These are phyloP conservation scores for Pythium chondricola DNA, from an alignment of 352 stramenopile genomes.

Conservation along the genomic window DNA sequence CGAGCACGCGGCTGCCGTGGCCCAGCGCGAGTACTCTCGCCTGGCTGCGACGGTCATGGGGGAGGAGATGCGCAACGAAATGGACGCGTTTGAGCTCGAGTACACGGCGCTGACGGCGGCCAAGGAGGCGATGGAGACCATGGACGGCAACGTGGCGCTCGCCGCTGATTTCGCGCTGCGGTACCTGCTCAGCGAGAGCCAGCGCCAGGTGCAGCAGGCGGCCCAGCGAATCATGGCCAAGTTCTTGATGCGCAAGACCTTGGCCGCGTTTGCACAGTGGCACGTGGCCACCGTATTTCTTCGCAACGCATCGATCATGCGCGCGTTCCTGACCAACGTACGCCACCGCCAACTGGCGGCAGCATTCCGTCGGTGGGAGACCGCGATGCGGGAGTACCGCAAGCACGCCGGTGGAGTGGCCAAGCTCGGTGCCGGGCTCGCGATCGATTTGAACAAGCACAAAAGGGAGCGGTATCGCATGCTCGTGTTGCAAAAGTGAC, in stretches of 20 bases:
- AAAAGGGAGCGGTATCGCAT: constrained; percentile 59
- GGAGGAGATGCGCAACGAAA: constrained; percentile 63
- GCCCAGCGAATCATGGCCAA: constrained; percentile 37
- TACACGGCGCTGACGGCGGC: constrained; percentile 31
- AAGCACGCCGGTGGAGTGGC: constrained; percentile 23
- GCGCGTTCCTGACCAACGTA: constrained; percentile 39
- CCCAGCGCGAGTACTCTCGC: constrained; percentile 24
- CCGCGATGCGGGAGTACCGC: constrained; percentile 29
- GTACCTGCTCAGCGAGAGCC: constrained; percentile 46
- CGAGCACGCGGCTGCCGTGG: constrained; percentile 30
- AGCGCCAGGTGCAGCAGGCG: constrained; percentile 42
- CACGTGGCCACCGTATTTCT: constrained; percentile 32
- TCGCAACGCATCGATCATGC: constrained; percentile 35
- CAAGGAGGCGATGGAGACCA: constrained; percentile 29
- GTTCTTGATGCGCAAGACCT: constrained; percentile 32
- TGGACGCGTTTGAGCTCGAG: constrained; percentile 43
- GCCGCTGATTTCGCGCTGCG: constrained; percentile 58
- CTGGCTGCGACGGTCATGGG: constrained; percentile 45
- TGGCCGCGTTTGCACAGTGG: constrained; percentile 44
- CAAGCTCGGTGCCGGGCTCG: constrained; percentile 42
- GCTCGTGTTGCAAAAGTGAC: constrained; percentile 61
- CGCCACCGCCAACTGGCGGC: constrained; percentile 39
- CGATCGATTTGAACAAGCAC: constrained; percentile 56
- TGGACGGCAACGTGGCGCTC: constrained; percentile 38
- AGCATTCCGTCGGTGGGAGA: constrained; percentile 57